Evolutionary conservation across 2,329 filamentous ascomycete species (phyloP).

Genomic region (Didymella exigua): DNA sequence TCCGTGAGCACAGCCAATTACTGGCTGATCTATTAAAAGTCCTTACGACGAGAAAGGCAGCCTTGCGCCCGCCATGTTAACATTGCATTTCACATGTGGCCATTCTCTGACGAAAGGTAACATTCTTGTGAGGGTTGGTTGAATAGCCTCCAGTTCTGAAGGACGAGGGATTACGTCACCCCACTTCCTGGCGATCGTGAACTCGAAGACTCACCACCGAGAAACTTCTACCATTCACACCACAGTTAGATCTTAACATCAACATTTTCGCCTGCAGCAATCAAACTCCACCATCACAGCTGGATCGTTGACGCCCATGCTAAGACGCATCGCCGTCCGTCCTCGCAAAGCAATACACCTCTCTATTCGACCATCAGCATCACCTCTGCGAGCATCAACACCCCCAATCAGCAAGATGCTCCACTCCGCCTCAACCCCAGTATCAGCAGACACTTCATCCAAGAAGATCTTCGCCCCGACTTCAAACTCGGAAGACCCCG

Average conservation of each 20-base stretch:
- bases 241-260: background rate
- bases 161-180: constrained; percentile 30
- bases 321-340: background rate
- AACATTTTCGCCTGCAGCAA: background rate
- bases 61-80: too few relatives aligned
- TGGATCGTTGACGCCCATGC: background rate
- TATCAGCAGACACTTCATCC: constrained; percentile 15
- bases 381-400: background rate
- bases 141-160: background rate
- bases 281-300: background rate
- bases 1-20: too few relatives aligned
- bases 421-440: constrained; percentile 24
- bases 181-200: constrained; percentile 31
- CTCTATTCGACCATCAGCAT: background rate
- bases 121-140: background rate
- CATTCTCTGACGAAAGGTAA: too few relatives aligned
- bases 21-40: too few relatives aligned
- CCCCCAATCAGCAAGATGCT: constrained; percentile 23
- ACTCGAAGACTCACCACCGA: constrained; percentile 13
- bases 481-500: constrained; percentile 55
- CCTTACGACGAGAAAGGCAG: too few relatives aligned
- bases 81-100: too few relatives aligned
- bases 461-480: constrained; percentile 67
- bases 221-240: constrained; percentile 19
- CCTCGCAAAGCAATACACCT: background rate